Conservation (phyloP, 768 basidiomycete genomes). For the Lentinus tigrinus region DNA sequence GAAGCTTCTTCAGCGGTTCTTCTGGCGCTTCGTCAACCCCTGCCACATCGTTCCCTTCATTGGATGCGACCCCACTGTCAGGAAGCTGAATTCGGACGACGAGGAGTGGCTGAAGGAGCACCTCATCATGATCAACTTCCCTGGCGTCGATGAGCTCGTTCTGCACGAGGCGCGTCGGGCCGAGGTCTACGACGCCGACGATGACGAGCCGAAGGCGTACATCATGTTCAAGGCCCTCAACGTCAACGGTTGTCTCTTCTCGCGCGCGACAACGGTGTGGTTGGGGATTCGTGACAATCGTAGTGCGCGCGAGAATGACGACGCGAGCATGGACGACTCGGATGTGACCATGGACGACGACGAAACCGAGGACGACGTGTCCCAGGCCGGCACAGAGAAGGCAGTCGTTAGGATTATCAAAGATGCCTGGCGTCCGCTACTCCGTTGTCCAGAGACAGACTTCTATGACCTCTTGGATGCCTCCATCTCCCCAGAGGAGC, state of each 20-base stretch:
- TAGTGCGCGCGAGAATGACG: too few relatives aligned
- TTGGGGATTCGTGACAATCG: conserved; percentile 4
- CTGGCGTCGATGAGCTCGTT: not conserved
- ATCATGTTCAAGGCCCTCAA: not conserved
- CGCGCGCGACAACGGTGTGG: conserved; percentile 15
- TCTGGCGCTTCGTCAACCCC: conserved; percentile 16
- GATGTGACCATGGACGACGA: not conserved
- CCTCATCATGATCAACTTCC: not conserved
- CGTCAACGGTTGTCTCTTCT: conserved; percentile 11
- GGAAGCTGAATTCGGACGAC: not conserved
- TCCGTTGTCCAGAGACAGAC: not conserved
- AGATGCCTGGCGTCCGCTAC: conserved; percentile 14
- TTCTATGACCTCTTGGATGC: not conserved
- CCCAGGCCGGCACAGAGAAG: not conserved
- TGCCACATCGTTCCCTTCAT: not conserved
- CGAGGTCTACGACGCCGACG: too few relatives aligned
- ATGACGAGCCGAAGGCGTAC: not conserved
- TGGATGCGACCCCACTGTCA: conserved; percentile 6
- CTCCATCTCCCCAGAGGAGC: too few relatives aligned
- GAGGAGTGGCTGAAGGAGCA: not conserved
- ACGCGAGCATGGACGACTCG: not conserved
- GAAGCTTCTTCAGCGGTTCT: conserved; percentile 4
- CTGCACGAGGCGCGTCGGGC: not conserved
- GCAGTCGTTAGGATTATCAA: conserved; percentile 5
- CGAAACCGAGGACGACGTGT: not conserved